Percentiles rank a stretch among this genome's conserved stretches.
phyloP scores from a whole-genome alignment of 2,329 filamentous ascomycete species.

The Alternaria tenuissima region DNA sequence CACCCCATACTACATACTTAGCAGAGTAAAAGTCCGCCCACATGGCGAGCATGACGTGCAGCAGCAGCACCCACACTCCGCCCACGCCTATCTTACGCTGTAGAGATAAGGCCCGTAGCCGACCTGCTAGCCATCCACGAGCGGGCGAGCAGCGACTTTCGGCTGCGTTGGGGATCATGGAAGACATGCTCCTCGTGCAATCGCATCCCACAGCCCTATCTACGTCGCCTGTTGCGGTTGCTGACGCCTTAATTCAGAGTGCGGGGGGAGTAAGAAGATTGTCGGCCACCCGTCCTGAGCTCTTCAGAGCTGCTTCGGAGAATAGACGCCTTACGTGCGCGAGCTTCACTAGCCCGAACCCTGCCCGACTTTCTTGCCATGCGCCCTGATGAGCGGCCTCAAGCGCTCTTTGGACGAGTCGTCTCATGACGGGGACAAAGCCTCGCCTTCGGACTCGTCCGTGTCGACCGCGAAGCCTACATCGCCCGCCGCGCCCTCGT shows the following conservation, averaged over 20 bases:
- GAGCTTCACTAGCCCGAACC: constrained; percentile 17
- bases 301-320: not conserved
- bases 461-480: constrained; percentile 37
- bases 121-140: constrained; percentile 23
- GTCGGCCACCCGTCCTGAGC: constrained; percentile 9
- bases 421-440: constrained; percentile 43
- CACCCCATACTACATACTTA: not conserved
- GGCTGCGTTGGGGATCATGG: constrained; percentile 26
- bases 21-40: not conserved
- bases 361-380: constrained; percentile 39
- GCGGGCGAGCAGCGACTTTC: constrained; percentile 13
- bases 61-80: constrained; percentile 5
- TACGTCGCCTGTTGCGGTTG: constrained; percentile 7
- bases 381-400: constrained; percentile 51
- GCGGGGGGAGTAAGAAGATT: constrained; percentile 24
- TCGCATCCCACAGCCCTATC: constrained; percentile 12
- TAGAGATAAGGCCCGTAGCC: constrained; percentile 27
- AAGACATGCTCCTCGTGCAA: constrained; percentile 12
- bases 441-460: constrained; percentile 39
- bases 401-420: constrained; percentile 51
- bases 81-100: constrained; percentile 13
- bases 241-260: constrained; percentile 23
- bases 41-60: not conserved
- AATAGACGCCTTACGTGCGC: constrained; percentile 6
- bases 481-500: constrained; percentile 41